Conservation (phyloP, 139 green algal species). For the Chlorella sp. region DNA sequence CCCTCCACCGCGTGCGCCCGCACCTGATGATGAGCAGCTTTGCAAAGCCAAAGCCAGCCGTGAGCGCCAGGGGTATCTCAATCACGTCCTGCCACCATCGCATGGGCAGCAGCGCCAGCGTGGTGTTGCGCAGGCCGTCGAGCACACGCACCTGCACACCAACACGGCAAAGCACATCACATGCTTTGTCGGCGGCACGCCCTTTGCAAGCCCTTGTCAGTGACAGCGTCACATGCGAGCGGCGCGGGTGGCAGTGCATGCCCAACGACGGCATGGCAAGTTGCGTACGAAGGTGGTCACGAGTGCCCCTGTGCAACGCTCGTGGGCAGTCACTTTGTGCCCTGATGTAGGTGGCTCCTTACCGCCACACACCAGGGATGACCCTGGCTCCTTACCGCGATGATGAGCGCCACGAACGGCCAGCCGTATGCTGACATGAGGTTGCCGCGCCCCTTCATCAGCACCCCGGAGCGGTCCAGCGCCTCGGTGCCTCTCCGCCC, state of each 20-base stretch:
- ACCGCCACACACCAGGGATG: no score
- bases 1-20: neutral
- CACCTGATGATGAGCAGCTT: slow-evolving; percentile 35
- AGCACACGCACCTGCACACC: neutral
- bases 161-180: no score
- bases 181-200: no score
- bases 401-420: slow-evolving; percentile 34
- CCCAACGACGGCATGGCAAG: no score
- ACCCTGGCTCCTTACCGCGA: slow-evolving; percentile 16
- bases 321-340: no score
- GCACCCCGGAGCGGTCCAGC: slow-evolving; percentile 14
- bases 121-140: slow-evolving; percentile 12
- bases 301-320: no score
- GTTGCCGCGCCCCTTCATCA: slow-evolving; percentile 20
- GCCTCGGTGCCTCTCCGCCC: slow-evolving; percentile 5
- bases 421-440: slow-evolving; percentile 22
- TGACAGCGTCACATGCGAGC: no score
- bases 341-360: no score
- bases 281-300: no score
- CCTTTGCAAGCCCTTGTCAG: no score
- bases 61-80: slow-evolving; percentile 37
- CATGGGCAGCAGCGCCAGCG: slow-evolving; percentile 25
- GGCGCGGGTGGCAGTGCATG: no score
- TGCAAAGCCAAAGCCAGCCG: slow-evolving; percentile 21
- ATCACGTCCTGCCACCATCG: slow-evolving; percentile 48